These are phyloP conservation scores for Diplodia scrobiculata DNA, from an alignment of 2,329 filamentous ascomycete genomes.

Conservation along the genomic window DNA sequence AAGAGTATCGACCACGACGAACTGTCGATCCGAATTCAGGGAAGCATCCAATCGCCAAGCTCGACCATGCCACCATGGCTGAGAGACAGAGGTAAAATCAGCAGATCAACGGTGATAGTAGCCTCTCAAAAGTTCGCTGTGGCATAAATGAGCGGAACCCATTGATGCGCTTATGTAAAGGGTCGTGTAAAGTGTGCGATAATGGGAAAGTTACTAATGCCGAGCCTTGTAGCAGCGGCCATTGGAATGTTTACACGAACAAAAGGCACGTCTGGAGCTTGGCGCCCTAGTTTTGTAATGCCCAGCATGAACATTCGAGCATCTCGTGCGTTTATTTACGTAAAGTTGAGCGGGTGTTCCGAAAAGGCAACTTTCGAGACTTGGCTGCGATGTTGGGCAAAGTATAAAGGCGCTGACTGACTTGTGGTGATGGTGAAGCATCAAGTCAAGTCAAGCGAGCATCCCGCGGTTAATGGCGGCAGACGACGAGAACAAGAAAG, in stretches of 20 bases:
- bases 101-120: background rate
- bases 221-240: background rate
- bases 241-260: conserved; percentile 3
- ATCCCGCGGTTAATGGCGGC: background rate
- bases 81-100: background rate
- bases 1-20: too few species aligned
- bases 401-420: background rate
- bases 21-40: too few species aligned
- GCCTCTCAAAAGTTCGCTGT: background rate
- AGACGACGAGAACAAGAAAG: background rate
- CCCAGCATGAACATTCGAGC: background rate
- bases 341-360: background rate
- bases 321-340: background rate
- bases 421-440: too few species aligned
- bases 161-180: background rate
- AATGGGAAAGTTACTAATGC: background rate
- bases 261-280: background rate
- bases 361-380: background rate
- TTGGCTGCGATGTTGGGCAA: too few species aligned
- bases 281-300: background rate
- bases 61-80: background rate
- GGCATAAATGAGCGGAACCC: background rate
- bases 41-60: too few species aligned
- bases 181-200: background rate
- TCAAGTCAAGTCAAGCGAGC: background rate